Evolutionary conservation across 2,329 filamentous ascomycete genomes (phyloP).

Genomic region (Colletotrichum lini): DNA sequence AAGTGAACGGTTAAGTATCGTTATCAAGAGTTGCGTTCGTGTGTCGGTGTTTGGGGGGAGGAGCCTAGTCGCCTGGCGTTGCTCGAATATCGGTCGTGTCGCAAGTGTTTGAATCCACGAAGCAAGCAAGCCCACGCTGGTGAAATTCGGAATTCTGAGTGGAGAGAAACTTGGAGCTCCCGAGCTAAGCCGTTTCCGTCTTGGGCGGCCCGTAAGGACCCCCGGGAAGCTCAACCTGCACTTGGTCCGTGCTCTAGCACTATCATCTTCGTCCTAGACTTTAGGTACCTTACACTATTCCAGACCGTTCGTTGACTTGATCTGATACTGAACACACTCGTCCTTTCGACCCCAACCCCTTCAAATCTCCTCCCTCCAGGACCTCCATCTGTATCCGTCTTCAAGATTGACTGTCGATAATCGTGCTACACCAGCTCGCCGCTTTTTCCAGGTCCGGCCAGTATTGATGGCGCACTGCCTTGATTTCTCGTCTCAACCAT

Average conservation of each 20-base stretch:
- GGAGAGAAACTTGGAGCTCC: constrained; percentile 34
- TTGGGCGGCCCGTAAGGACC: not conserved
- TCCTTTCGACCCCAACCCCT: not conserved
- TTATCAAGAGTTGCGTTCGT: not conserved
- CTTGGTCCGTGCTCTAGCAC: constrained; percentile 23
- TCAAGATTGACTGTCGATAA: not conserved
- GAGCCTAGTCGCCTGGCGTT: not conserved
- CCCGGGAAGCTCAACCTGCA: constrained; percentile 8
- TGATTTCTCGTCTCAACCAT: not conserved
- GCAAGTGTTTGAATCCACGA: constrained; percentile 15
- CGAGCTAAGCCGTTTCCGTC: constrained; percentile 31
- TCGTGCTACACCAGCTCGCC: not conserved
- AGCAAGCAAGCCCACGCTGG: constrained; percentile 7
- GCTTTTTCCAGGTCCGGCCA: not conserved
- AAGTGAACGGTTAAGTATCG: not conserved
- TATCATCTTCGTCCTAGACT: not conserved
- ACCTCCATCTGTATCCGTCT: too few relatives aligned
- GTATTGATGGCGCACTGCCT: not conserved
- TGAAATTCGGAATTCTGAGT: constrained; percentile 39
- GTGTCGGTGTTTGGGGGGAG: not conserved
- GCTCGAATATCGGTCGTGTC: constrained; percentile 18
- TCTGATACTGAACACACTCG: not conserved
- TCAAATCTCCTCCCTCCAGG: too few relatives aligned
- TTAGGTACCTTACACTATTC: not conserved
- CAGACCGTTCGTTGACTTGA: not conserved